Evolutionary conservation across 2,329 filamentous ascomycete species (phyloP).

Genomic region (Dothistroma septosporum): DNA sequence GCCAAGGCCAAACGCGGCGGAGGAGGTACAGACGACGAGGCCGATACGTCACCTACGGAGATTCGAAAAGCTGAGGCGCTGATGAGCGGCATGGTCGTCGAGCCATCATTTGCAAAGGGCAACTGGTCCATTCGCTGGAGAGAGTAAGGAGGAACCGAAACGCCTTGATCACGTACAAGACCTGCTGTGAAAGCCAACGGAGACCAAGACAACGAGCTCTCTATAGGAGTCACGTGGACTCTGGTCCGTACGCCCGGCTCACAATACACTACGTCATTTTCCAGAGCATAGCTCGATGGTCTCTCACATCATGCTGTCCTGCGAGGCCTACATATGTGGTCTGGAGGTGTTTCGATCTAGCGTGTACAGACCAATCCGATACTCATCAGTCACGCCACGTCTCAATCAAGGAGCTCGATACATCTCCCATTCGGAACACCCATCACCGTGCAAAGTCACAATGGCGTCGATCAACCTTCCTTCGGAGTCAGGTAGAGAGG

Average conservation of each 20-base stretch:
- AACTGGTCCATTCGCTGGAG: conserved; percentile 58
- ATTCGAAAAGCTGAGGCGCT: conserved; percentile 54
- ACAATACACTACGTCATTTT: not conserved
- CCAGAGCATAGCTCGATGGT: no score
- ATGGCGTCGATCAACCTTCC: conserved; percentile 3
- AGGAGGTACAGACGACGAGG: conserved; percentile 19
- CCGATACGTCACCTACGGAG: conserved; percentile 17
- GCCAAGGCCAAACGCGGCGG: conserved; percentile 18
- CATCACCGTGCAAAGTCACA: not conserved
- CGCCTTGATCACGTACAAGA: not conserved
- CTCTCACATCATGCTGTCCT: no score
- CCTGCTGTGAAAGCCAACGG: not conserved
- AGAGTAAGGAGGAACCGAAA: conserved; percentile 33
- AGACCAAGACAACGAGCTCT: not conserved
- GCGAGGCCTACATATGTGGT: not conserved
- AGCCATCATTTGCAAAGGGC: conserved; percentile 59
- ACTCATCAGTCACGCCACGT: not conserved
- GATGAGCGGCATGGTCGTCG: conserved; percentile 56
- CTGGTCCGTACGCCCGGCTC: not conserved
- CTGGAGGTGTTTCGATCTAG: not conserved
- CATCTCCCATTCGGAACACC: not conserved
- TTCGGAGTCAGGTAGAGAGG: conserved; percentile 13
- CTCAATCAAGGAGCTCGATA: not conserved
- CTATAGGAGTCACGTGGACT: not conserved
- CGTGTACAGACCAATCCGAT: not conserved